Evolutionary conservation across 176 grass and related monocot species (phyloP), one percentile per base, ranked within the genome.

Genomic region (Aegilops sharonensis): DNA sequence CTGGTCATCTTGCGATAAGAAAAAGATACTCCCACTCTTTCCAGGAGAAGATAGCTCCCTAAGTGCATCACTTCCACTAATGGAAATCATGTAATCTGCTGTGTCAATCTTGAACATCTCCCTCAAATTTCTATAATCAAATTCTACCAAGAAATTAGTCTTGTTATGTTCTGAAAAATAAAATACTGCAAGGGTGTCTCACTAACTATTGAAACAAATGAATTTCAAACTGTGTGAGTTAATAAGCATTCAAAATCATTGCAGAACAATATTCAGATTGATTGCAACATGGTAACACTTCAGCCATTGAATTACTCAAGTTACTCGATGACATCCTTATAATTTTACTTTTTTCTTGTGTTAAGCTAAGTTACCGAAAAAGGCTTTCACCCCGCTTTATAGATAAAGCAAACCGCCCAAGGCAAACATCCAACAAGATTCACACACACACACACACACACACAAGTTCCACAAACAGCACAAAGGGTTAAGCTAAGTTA

Each of bases 101-200:
- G 97, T 92, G 88, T 99, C 97, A 84, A 99, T 99, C 87, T 99
- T 99, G 86, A 99, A 99, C 97, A 99, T 96, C 83, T 96, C 97
- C 81, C 97, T 84, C 68, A 99, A 91, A 70, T 96, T 99, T 89
- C 97, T 99, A 89, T 81, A 92, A 76, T 30, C 43, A 76, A 76
- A 91, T 81, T 91, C 66, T 67, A 67, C 17, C 74, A 76, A 31
- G 18, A 59, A 85, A 84, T 35, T 15, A 80, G 34, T 64, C 12
- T 1, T 79, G 78, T 78, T 67, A 35, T 75, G 78, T 68, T 52
- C 7, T 34, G 48, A 71, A 75, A 75, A 75, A 8, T 50, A 9
- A 48, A 29, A 27, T 74, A 13, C 37, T 42, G 21, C 36, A 43
- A 72, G 2, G 37, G 11, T 24, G 21, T 72, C 68, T 40, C 66